Percentiles rank a stretch among this genome's conserved stretches.
Evolutionary conservation across 495 filamentous ascomycete genomes (phyloP).

Genomic region (Podospora pseudocomata): DNA sequence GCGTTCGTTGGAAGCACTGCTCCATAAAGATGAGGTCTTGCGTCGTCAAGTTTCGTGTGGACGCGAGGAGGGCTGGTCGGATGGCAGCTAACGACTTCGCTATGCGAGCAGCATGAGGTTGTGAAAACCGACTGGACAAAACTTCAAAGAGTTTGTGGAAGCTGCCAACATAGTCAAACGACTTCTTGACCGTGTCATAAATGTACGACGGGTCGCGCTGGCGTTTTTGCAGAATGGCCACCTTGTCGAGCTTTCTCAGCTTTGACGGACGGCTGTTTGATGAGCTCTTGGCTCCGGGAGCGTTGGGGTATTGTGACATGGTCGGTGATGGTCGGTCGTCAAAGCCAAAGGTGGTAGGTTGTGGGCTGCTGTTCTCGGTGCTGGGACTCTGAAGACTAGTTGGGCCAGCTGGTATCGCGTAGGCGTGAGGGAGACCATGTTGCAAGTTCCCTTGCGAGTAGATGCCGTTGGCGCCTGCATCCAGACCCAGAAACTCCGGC

Average conservation of each 20-base stretch:
- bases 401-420: slow-evolving; percentile 47
- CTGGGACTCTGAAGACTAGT: slow-evolving; percentile 47
- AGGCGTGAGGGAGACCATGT: slow-evolving; percentile 50
- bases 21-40: slow-evolving; percentile 97
- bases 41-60: slow-evolving; percentile 72
- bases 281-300: slow-evolving; percentile 28
- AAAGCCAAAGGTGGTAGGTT: slow-evolving; percentile 42
- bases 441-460: slow-evolving; percentile 49
- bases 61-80: slow-evolving; percentile 87
- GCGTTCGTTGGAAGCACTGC: slow-evolving; percentile 87
- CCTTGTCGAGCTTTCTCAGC: slow-evolving; percentile 34
- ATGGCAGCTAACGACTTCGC: slow-evolving; percentile 84
- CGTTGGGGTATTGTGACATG: slow-evolving; percentile 37
- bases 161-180: slow-evolving; percentile 83
- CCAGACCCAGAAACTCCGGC: slow-evolving; percentile 41
- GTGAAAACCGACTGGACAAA: slow-evolving; percentile 70
- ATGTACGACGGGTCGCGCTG: slow-evolving; percentile 71
- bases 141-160: slow-evolving; percentile 87
- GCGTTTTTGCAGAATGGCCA: slow-evolving; percentile 51
- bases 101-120: slow-evolving; percentile 67
- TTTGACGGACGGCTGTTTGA: slow-evolving; percentile 36
- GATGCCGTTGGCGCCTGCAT: slow-evolving; percentile 35
- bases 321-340: slow-evolving; percentile 41
- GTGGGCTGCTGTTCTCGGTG: slow-evolving; percentile 50
- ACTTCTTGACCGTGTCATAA: slow-evolving; percentile 82